Evolutionary conservation across 2,329 filamentous ascomycete species (phyloP).

Genomic region (Diaporthe sp.): DNA sequence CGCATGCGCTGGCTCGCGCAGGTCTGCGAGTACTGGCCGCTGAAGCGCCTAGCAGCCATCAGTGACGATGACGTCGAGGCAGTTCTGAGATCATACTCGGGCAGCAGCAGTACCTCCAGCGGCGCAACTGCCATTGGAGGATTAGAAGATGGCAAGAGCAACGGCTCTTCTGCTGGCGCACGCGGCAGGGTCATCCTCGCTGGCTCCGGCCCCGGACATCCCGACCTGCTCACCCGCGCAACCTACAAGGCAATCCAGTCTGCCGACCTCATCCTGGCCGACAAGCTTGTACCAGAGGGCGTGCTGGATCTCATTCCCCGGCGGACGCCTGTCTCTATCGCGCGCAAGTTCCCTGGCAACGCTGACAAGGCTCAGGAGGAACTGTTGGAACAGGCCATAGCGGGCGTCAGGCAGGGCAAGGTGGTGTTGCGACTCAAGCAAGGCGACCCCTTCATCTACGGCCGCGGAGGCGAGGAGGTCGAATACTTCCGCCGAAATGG

Average conservation of each 20-base stretch:
- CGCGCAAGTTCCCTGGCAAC: slow-evolving; percentile 97
- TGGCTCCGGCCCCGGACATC: slow-evolving; percentile 92
- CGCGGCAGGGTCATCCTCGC: slow-evolving; percentile 85
- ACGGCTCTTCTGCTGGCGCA: slow-evolving; percentile 49
- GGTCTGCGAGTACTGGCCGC: slow-evolving; percentile 98
- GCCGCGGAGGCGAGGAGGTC: slow-evolving; percentile 93
- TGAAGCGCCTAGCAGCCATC: slow-evolving; percentile 84
- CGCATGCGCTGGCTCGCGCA: slow-evolving; percentile 94
- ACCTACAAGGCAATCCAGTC: slow-evolving; percentile 82
- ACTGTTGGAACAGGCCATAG: slow-evolving; percentile 82
- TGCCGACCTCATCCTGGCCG: slow-evolving; percentile 85
- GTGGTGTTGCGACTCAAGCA: slow-evolving; percentile 93
- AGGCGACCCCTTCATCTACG: slow-evolving; percentile 96
- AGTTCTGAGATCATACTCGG: slow-evolving; percentile 81
- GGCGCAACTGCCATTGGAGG: slow-evolving; percentile 40
- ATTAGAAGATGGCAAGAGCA: slow-evolving; percentile 41
- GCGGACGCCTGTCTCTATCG: slow-evolving; percentile 89
- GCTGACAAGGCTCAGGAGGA: slow-evolving; percentile 95
- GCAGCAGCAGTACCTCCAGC: slow-evolving; percentile 39
- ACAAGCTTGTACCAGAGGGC: slow-evolving; percentile 87
- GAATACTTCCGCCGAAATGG: slow-evolving; percentile 84
- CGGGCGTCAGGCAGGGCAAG: slow-evolving; percentile 75
- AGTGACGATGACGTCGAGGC: slow-evolving; percentile 83
- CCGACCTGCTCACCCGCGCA: slow-evolving; percentile 88
- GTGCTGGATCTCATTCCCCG: slow-evolving; percentile 93